Evolutionary conservation across 192 early-diverging fungal species (phyloP), one percentile per base, ranked within the genome.

Genomic region (Geranomyces variabilis): DNA sequence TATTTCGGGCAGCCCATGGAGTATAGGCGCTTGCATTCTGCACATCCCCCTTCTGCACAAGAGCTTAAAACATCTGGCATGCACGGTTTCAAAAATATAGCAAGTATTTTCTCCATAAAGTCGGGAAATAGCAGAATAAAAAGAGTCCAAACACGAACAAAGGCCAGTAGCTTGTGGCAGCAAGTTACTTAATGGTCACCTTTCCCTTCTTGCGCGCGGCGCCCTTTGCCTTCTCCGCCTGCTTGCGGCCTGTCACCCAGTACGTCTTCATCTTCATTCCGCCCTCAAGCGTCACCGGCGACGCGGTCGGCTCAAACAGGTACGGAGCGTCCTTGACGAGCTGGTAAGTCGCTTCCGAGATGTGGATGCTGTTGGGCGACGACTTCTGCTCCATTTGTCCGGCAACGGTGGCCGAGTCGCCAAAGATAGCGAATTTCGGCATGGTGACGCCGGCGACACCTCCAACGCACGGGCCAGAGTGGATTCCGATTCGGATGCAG

Each of bases 401-500:
- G 1, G 79, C 80, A 44, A 77, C 75, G 43, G 70, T 81, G 59
- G 75, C 75, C 21, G 82, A 72, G 69, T 81, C 78, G 44, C 82
- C 82, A 49, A 84, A 81, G 19, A 84, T 47, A 3, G 70, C 75
- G 57, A 69, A 78, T 75, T 79, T 80, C 51, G 82, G 82, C 79
- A 80, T 80, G 21, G 68, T 74, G 33, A 67, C 49, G 60, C 77
- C 80, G 15, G 78, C 82, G 21, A 83, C 79, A 31, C 82, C 82
- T 9, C 75, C 79, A 21, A 83, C 79, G 65, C 72, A 75, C 10
- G 79, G 77, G 33, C 82, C 82, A 22, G 73, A 69, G 71, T 83
- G 82, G 34, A 83, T 68, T 21, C 82, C 82, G 26, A 83, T 81
- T n/a, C 82, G 74, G 66, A 83, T 78, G 19, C 65, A 51, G 41